Evolutionary conservation across 257 asterid species (phyloP), one percentile per base, ranked within the genome.

Genomic region (Solanum piurae): DNA sequence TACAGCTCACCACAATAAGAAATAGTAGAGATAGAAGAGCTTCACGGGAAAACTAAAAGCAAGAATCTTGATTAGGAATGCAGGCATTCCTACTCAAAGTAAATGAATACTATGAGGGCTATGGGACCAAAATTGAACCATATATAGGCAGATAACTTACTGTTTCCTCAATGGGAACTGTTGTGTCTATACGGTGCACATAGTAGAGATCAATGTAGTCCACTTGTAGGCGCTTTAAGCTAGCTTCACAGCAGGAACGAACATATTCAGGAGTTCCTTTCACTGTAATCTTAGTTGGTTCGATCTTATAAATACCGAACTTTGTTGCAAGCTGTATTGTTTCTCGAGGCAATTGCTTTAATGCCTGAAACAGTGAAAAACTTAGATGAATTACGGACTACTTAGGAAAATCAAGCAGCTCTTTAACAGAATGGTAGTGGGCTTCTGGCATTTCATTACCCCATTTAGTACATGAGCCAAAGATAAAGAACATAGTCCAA

Each of bases 111-210:
- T 25, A 66, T 20, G 34, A 16, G 73, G 33, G 5, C 71, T 38
- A 36, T 75, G 20, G 23, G 29, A 60, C 38, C 33, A 44, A 66
- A 74, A 36, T 1, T 36, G 36, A 29, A 87, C 38, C 66, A 83
- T 25, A 18, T 52, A 40, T 18, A 49, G 36, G 71, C 14, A 68
- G 83, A 62, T 37, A n/a, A 86, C 94, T 86, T 84, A 91, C 95
- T 10, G 97, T 94, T 87, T 94, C 94, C 89, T 94, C 97, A 91
- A 94, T 94, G 14, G 95, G 95, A 10, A 93, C 93, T 12, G 89
- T 87, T 23, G 91, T 89, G 88, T 94, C 97, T 18, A 94, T 87
- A 16, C 95, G 90, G 91, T 91, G 95, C 36, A 92, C 62, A 83
- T 93, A 94, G 85, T 91, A 94, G 16, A 94, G 94, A 89, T 94